Conservation (phyloP, 768 basidiomycete species). For the Lentinula aciculospora region DNA sequence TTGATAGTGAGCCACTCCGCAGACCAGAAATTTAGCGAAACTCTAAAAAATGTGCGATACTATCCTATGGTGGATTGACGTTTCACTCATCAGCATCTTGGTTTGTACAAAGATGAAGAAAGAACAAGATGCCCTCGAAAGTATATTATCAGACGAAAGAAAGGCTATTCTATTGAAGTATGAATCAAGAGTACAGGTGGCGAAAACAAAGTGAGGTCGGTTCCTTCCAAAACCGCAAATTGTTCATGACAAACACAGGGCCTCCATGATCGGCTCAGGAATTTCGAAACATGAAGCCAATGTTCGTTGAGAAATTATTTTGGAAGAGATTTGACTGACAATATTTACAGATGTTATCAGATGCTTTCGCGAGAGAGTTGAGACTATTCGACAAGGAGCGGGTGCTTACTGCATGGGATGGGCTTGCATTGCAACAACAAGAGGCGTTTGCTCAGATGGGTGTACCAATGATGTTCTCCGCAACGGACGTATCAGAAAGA, state of each 20-base stretch:
- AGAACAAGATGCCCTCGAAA: conserved; percentile 68
- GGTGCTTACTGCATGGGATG: conserved; percentile 72
- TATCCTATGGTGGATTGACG: conserved; percentile 6
- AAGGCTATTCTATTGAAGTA: conserved; percentile 56
- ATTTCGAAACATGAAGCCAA: conserved; percentile 68
- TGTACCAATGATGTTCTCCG: conserved; percentile 70
- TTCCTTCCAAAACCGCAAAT: conserved; percentile 14
- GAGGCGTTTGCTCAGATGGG: conserved; percentile 47
- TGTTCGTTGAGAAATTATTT: conserved; percentile 26
- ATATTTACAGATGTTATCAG: conserved; percentile 52
- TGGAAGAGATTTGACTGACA: background rate
- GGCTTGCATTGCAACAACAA: conserved; percentile 69
- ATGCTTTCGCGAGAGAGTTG: conserved; percentile 60
- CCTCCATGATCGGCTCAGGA: conserved; percentile 56
- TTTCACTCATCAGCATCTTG: background rate
- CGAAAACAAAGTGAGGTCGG: conserved; percentile 49
- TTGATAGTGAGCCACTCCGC: conserved; percentile 55
- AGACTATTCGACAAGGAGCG: conserved; percentile 65
- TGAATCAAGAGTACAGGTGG: conserved; percentile 65
- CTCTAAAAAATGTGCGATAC: conserved; percentile 43
- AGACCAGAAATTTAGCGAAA: conserved; percentile 42
- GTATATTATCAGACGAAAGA: conserved; percentile 63
- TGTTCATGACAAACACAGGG: conserved; percentile 34
- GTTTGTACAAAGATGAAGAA: conserved; percentile 49
- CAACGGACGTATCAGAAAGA: conserved; percentile 39